Evolutionary conservation across 805 yeast species (phyloP).

Genomic region (Kodamaea neixiangensis): DNA sequence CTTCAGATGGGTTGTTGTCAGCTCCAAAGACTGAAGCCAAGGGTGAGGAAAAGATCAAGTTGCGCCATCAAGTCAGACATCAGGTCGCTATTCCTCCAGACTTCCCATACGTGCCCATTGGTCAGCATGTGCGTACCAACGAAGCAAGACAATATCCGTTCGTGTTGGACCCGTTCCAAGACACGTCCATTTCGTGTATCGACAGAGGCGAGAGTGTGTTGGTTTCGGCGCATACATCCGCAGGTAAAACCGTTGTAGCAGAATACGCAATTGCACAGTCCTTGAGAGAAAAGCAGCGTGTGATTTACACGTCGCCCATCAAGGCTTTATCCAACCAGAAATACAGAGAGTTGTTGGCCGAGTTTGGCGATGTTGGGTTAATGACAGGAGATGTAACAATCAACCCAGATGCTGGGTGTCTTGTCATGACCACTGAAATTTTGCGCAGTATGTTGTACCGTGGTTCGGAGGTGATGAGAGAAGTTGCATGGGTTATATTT

Average conservation of each 20-base stretch:
- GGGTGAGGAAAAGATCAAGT: slow-evolving; percentile 52
- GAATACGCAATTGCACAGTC: slow-evolving; percentile 97
- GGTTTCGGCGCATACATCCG: slow-evolving; percentile 97
- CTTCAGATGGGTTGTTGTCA: slow-evolving; percentile 65
- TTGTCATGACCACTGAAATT: slow-evolving; percentile 99
- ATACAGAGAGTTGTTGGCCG: slow-evolving; percentile 87
- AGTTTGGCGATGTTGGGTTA: slow-evolving; percentile 94
- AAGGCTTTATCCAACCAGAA: slow-evolving; percentile 94
- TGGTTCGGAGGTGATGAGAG: slow-evolving; percentile 98
- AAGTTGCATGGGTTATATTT: slow-evolving; percentile 97
- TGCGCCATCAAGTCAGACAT: slow-evolving; percentile 93
- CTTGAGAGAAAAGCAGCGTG: slow-evolving; percentile 87
- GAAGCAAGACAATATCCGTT: slow-evolving; percentile 94
- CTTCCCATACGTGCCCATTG: slow-evolving; percentile 83
- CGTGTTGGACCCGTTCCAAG: slow-evolving; percentile 94
- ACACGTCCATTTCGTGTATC: slow-evolving; percentile 92
- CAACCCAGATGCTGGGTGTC: slow-evolving; percentile 96
- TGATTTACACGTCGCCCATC: slow-evolving; percentile 92
- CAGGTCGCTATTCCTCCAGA: slow-evolving; percentile 96
- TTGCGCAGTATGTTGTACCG: slow-evolving; percentile 93
- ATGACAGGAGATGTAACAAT: slow-evolving; percentile 99
- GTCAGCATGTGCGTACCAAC: slow-evolving; percentile 73
- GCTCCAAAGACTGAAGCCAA: slow-evolving; percentile 13
- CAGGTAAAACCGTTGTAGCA: slow-evolving; percentile 96
- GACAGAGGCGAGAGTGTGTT: slow-evolving; percentile 92